Evolutionary conservation across 1,284 basidiomycete genomes (phyloP).

Genomic region (Cystobasidium sp.): DNA sequence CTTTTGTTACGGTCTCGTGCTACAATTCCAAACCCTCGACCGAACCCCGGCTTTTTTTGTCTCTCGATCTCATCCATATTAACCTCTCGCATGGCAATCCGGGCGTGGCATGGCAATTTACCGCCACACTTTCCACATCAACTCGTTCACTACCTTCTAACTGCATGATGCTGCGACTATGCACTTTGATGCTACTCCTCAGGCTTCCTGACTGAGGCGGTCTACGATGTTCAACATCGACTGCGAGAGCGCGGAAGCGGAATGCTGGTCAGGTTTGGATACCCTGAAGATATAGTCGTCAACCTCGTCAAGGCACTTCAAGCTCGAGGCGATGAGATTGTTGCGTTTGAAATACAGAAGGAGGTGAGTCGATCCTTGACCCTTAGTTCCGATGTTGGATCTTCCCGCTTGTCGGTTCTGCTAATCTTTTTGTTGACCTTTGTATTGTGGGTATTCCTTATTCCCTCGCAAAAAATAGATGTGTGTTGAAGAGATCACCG

Average conservation of each 20-base stretch:
- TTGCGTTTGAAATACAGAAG: slow-evolving; percentile 60
- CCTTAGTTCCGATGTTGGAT: not conserved
- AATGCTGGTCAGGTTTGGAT: slow-evolving; percentile 62
- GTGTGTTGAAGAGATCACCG: slow-evolving; percentile 53
- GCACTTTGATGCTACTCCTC: slow-evolving; percentile 35
- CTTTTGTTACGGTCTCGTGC: too few species aligned
- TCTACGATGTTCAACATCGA: slow-evolving; percentile 60
- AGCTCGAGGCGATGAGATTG: slow-evolving; percentile 57
- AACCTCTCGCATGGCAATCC: not conserved
- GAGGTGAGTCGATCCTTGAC: slow-evolving; percentile 54
- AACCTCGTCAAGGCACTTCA: slow-evolving; percentile 57
- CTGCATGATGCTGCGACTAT: too few species aligned
- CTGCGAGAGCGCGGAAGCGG: slow-evolving; percentile 60
- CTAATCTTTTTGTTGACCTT: not conserved
- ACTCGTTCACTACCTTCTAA: too few species aligned
- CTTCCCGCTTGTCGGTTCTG: too few species aligned
- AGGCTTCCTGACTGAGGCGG: slow-evolving; percentile 61
- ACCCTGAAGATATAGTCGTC: slow-evolving; percentile 59
- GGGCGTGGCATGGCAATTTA: too few species aligned
- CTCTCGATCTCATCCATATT: not conserved
- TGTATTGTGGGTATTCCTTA: not conserved
- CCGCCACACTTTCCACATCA: too few species aligned
- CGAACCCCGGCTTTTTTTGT: too few species aligned
- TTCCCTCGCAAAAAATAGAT: slow-evolving; percentile 48
- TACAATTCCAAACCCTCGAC: too few species aligned